A percentile compares a stretch with the other conserved stretches of the same genome.
These are phyloP conservation scores for Podosphaera xanthii DNA, from an alignment of 2,329 filamentous ascomycete genomes.

Conservation along the genomic window DNA sequence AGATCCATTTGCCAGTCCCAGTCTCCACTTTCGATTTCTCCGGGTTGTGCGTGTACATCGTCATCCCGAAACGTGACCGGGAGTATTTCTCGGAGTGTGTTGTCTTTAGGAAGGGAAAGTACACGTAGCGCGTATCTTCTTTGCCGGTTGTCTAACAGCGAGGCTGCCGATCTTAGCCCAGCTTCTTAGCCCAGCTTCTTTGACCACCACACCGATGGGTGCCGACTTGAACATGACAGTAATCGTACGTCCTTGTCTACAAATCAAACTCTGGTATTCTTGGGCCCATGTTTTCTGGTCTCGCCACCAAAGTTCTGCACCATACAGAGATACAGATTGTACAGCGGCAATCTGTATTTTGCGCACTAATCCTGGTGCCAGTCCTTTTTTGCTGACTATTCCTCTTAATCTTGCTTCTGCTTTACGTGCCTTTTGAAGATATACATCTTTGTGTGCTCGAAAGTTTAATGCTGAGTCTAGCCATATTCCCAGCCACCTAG, in stretches of 20 bases:
- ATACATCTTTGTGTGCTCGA: background rate
- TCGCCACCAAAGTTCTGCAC: background rate
- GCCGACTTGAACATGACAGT: background rate
- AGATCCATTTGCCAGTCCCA: background rate
- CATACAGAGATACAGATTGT: background rate
- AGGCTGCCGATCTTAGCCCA: background rate
- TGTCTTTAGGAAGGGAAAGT: no score
- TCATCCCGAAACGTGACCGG: background rate
- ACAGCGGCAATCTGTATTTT: background rate
- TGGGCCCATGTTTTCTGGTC: background rate
- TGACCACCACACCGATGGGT: background rate
- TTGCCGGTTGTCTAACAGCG: no score
- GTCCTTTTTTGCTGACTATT: no score
- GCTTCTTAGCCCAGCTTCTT: background rate
- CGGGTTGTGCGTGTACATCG: background rate
- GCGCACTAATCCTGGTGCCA: background rate
- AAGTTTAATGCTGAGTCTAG: background rate
- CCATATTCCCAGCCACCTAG: background rate
- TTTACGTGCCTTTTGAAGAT: background rate
- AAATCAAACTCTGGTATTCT: background rate
- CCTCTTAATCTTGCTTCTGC: background rate
- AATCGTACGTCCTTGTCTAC: background rate
- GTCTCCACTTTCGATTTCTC: constrained; percentile 8
- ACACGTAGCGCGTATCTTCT: no score
- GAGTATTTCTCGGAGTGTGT: background rate